Conservation (phyloP, 1,284 basidiomycete species). For the Cutaneotrichosporon sp. region DNA sequence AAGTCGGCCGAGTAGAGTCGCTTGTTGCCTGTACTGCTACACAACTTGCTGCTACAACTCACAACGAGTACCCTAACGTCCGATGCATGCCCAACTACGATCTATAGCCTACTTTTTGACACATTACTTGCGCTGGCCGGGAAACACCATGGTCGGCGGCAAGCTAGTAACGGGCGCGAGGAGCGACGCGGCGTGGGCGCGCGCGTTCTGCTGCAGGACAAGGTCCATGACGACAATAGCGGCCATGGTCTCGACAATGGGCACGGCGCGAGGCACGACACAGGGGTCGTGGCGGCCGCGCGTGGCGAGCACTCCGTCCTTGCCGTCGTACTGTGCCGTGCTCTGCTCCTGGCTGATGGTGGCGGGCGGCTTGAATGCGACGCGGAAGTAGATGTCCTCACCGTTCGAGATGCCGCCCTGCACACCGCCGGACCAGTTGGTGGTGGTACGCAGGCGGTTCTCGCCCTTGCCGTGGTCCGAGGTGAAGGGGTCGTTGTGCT, state of each 20-base stretch:
- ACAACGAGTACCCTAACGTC: not conserved
- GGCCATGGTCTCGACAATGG: conserved; percentile 98
- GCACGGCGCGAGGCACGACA: conserved; percentile 93
- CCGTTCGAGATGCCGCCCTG: conserved; percentile 98
- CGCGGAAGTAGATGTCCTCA: conserved; percentile 94
- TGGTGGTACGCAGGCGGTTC: conserved; percentile 69
- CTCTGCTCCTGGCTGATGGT: conserved; percentile 91
- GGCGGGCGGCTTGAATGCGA: conserved; percentile 98
- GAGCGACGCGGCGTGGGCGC: conserved; percentile 64
- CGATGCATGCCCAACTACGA: not conserved
- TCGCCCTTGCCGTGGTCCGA: conserved; percentile 59
- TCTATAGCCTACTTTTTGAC: not conserved
- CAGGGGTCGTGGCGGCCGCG: conserved; percentile 96
- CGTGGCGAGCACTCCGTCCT: conserved; percentile 79
- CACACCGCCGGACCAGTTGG: conserved; percentile 96
- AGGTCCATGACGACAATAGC: conserved; percentile 92
- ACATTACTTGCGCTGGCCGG: conserved; percentile 39
- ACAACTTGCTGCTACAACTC: not conserved
- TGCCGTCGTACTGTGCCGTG: conserved; percentile 92
- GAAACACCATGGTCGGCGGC: conserved; percentile 68
- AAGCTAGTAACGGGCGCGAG: conserved; percentile 77
- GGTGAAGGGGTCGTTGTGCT: conserved; percentile 91
- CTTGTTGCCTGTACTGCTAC: not conserved
- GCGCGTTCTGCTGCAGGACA: conserved; percentile 79
- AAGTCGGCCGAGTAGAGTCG: too few relatives aligned